Evolutionary conservation across 2,329 filamentous ascomycete genomes (phyloP), one percentile per base, ranked within the genome.

Genomic region (Aspergillus ibericus): DNA sequence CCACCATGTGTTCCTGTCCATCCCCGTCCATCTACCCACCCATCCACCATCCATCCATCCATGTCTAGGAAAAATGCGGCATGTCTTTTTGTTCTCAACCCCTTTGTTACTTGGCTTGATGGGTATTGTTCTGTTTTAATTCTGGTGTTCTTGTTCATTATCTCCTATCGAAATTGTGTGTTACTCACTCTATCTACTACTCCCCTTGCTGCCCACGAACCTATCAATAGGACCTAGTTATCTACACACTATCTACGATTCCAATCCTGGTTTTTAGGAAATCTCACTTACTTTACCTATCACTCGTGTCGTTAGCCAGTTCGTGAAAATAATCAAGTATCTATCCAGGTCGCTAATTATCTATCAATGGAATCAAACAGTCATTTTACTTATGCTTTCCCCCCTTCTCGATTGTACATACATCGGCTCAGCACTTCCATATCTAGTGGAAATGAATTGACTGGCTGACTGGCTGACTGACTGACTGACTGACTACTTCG

Each of bases 101-200:
- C n/a, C 8, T 16, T 40, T n/a, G 9, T 40, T 18, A 16, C n/a
- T 40, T 40, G 16, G 16, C 16, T 40, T 18, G 36, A 40, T 18
- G 36, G 36, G 36, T 16, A 8, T 10, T 40, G 8, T 32, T 32
- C 29, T 40, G 15, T 40, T 40, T 18, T 18, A 40, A 8, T 40
- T 7, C 36, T 5, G 36, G 36, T 48, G 44, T 32, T 48, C 5
- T 32, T 6, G 3, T 18, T 27, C 25, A 25, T 25, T 48, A n/a
- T 53, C n/a, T n/a, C 27, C 36, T 16, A 52, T 51, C 35, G 48
- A 53, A 18, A 48, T 48, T 48, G 44, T 48, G 44, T 32, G 29
- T 3, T 32, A 8, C 9, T 32, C 29, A 10, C 10, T 32, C 9
- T 32, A 29, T 29, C 27, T 29, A 32, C 29, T 32, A 32, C 1